These are phyloP conservation scores for Trichosporon faecale DNA, from an alignment of 1,284 basidiomycete genomes.

Conservation along the genomic window DNA sequence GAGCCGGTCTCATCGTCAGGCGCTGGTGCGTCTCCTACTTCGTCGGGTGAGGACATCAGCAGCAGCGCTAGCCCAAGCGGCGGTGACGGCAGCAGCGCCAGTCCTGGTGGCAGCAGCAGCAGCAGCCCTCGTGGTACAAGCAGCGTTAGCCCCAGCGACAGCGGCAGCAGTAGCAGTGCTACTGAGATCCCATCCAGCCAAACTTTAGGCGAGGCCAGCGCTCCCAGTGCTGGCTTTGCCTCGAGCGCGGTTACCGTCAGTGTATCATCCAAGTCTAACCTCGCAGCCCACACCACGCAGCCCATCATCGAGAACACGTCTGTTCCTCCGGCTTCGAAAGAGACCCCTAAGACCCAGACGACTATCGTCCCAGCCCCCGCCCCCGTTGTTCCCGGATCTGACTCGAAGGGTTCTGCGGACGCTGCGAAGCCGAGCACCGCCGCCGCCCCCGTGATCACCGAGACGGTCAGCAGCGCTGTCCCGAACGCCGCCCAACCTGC, in stretches of 20 bases:
- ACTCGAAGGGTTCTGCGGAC: background rate
- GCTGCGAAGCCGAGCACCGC: background rate
- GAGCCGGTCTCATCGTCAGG: slow-evolving; percentile 3
- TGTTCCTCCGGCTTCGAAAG: background rate
- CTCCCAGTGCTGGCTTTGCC: background rate
- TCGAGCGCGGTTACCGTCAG: background rate
- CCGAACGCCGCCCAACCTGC: background rate
- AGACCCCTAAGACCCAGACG: background rate
- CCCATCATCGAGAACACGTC: background rate
- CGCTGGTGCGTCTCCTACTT: slow-evolving; percentile 4
- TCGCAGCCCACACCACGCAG: background rate
- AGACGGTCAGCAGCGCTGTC: background rate
- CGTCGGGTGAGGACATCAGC: background rate
- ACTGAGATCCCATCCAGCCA: background rate
- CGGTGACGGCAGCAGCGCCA: background rate
- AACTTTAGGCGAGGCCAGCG: background rate
- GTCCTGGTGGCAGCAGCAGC: background rate
- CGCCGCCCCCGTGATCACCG: background rate
- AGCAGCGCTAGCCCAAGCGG: background rate
- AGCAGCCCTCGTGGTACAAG: background rate
- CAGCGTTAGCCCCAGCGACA: background rate
- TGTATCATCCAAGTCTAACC: background rate
- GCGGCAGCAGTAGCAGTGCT: background rate
- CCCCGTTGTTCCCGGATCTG: background rate
- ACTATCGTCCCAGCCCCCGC: background rate